Evolutionary conservation across 140 eudicot genomes (phyloP).

Genomic region (Cichorium intybus): DNA sequence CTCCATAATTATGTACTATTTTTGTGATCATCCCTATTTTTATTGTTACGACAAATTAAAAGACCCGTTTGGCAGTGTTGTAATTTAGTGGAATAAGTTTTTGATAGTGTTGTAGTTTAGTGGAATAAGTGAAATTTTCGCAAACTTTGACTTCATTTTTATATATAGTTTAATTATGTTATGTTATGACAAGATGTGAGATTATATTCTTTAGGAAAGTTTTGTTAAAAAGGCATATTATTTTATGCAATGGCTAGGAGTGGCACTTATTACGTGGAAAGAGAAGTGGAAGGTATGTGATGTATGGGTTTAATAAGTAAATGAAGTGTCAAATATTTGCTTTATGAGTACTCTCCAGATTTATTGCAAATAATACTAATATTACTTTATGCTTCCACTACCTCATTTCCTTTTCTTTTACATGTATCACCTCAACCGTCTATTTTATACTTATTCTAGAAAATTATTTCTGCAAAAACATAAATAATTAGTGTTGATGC

Average conservation of each 20-base stretch:
- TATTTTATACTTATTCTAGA: neutral
- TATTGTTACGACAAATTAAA: too few species aligned
- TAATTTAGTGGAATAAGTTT: too few species aligned
- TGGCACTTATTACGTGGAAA: slow-evolving; percentile 23
- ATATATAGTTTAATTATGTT: neutral
- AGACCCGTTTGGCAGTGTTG: neutral
- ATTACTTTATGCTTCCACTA: slow-evolving; percentile 29
- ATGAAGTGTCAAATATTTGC: slow-evolving; percentile 26
- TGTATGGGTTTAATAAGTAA: slow-evolving; percentile 10
- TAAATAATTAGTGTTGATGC: neutral
- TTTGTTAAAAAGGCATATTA: neutral
- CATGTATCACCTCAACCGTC: slow-evolving; percentile 14
- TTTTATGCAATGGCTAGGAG: neutral
- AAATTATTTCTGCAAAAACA: neutral
- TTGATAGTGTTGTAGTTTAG: neutral
- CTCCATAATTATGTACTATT: too few species aligned
- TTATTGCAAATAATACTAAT: slow-evolving; percentile 20
- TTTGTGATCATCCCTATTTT: too few species aligned
- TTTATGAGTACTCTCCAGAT: slow-evolving; percentile 25
- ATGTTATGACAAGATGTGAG: neutral
- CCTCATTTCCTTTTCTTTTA: slow-evolving; percentile 16
- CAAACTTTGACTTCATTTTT: neutral
- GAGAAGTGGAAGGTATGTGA: neutral
- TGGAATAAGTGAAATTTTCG: neutral
- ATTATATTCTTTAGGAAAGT: neutral